Conservation (phyloP, 768 basidiomycete species). For the Phanerochaete sordida region DNA sequence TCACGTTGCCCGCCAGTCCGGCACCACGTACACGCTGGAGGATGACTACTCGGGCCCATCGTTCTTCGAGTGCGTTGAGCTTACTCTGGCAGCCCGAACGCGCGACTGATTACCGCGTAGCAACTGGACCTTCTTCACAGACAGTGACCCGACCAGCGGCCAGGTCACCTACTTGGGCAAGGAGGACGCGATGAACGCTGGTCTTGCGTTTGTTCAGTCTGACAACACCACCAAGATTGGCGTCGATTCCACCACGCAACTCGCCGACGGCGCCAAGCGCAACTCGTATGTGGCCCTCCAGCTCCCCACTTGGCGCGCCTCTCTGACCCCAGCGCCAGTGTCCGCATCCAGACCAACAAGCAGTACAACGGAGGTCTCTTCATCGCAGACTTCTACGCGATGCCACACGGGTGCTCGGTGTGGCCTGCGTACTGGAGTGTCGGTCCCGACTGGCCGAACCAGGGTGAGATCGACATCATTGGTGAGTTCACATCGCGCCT, state of each 20-base stretch:
- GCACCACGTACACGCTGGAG: constrained; percentile 29
- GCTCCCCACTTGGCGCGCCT: too few relatives aligned
- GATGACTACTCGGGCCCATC: constrained; percentile 46
- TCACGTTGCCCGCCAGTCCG: constrained; percentile 9
- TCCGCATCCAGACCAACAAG: constrained; percentile 66
- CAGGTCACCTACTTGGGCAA: constrained; percentile 55
- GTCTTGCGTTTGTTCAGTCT: constrained; percentile 59
- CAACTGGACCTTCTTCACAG: constrained; percentile 64
- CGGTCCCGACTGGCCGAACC: constrained; percentile 26
- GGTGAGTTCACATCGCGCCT: constrained; percentile 13
- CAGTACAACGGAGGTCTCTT: constrained; percentile 65
- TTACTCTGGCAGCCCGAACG: neutral
- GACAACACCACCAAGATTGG: constrained; percentile 57
- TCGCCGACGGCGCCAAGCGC: constrained; percentile 51
- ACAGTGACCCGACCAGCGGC: constrained; percentile 67
- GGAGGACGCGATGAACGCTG: constrained; percentile 43
- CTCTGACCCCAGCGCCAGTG: constrained; percentile 35
- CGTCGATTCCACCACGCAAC: constrained; percentile 52
- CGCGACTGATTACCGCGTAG: constrained; percentile 31
- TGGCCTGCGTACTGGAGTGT: constrained; percentile 58
- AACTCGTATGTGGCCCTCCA: constrained; percentile 36
- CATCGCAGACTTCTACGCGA: constrained; percentile 65
- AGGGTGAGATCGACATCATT: constrained; percentile 27
- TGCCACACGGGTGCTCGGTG: constrained; percentile 67
- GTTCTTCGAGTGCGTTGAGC: constrained; percentile 53